Conservation (phyloP, 768 basidiomycete species). For the Lactifluus echinatus region DNA sequence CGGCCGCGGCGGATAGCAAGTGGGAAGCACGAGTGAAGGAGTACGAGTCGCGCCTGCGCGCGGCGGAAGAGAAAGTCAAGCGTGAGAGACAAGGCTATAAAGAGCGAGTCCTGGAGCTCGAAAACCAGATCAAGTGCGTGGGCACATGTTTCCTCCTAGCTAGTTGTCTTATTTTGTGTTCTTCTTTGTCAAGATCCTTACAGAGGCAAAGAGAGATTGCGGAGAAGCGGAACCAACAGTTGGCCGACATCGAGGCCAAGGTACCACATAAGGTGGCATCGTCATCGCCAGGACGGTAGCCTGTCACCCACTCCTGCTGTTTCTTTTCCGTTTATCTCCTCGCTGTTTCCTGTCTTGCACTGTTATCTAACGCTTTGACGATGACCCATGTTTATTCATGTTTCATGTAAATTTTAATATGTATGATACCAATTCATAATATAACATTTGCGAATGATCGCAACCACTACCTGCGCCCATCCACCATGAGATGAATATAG, state of each 20-base stretch:
- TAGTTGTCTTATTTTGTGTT: slow-evolving; percentile 3
- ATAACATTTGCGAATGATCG: not conserved
- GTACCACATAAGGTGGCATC: slow-evolving; percentile 12
- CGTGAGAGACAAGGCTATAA: slow-evolving; percentile 90
- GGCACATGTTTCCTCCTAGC: not conserved
- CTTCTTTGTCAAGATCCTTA: slow-evolving; percentile 41
- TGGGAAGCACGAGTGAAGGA: slow-evolving; percentile 96
- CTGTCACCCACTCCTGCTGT: not conserved
- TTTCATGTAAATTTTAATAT: not conserved
- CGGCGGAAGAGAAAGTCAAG: slow-evolving; percentile 88
- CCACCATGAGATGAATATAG: not conserved
- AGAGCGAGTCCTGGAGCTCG: slow-evolving; percentile 68
- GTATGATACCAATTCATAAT: slow-evolving; percentile 11
- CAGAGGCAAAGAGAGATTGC: slow-evolving; percentile 73
- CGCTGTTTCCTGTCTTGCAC: no score
- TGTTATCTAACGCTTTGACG: not conserved
- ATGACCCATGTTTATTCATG: slow-evolving; percentile 9
- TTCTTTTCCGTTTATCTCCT: not conserved
- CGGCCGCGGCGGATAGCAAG: slow-evolving; percentile 63
- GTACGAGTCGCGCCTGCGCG: slow-evolving; percentile 71
- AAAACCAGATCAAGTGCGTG: slow-evolving; percentile 58
- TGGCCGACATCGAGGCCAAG: slow-evolving; percentile 38
- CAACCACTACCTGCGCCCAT: not conserved
- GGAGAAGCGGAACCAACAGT: slow-evolving; percentile 59
- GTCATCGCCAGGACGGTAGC: slow-evolving; percentile 12